phyloP scores from a whole-genome alignment of 1,139 yeast species.

The Protomyces pachydermus region DNA sequence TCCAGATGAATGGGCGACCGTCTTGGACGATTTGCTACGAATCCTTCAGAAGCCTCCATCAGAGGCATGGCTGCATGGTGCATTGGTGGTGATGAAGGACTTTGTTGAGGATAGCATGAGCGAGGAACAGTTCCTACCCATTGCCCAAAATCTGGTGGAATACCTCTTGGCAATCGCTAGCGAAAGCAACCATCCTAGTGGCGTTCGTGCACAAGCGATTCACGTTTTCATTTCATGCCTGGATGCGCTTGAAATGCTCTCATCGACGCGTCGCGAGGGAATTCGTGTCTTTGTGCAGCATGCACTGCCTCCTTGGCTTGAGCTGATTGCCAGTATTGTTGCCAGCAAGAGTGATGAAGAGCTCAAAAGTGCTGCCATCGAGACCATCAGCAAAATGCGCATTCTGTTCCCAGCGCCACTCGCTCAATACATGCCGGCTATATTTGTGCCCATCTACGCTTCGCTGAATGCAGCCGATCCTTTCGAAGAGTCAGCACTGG shows the following conservation, averaged over 20 bases:
- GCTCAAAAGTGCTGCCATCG: constrained; percentile 10
- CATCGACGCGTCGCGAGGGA: constrained; percentile 26
- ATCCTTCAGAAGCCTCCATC: constrained; percentile 14
- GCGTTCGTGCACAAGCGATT: constrained; percentile 20
- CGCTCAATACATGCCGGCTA: constrained; percentile 17
- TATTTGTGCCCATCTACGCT: constrained; percentile 16
- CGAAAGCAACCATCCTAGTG: background rate
- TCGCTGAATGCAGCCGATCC: constrained; percentile 10
- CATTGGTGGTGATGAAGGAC: constrained; percentile 27
- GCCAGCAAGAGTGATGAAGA: background rate
- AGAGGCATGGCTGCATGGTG: constrained; percentile 22
- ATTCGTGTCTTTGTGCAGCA: constrained; percentile 26
- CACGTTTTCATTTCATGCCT: constrained; percentile 29
- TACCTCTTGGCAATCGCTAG: constrained; percentile 10
- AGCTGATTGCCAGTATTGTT: constrained; percentile 19
- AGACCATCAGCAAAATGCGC: constrained; percentile 20
- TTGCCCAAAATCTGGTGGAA: constrained; percentile 26
- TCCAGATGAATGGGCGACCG: constrained; percentile 31
- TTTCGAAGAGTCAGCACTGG: constrained; percentile 2
- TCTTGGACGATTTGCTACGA: constrained; percentile 22
- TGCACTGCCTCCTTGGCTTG: constrained; percentile 30
- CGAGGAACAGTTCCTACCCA: constrained; percentile 29
- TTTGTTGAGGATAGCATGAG: constrained; percentile 29
- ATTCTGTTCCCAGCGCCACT: constrained; percentile 23
- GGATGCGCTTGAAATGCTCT: constrained; percentile 29